phyloP scores from a whole-genome alignment of 176 grass and related monocot genomes.

The Avena eriantha region DNA sequence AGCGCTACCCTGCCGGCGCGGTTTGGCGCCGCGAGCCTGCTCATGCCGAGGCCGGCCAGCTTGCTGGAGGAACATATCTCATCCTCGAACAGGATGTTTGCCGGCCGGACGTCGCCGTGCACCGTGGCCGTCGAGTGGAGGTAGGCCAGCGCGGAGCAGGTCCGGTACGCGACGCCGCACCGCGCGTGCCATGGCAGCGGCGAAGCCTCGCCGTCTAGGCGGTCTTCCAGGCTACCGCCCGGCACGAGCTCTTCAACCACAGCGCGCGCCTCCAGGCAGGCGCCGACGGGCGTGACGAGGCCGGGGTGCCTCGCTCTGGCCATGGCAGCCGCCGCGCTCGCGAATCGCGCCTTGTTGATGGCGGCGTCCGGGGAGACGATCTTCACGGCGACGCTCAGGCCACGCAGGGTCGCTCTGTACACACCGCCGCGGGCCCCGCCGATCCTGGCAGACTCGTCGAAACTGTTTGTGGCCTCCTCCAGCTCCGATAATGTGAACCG shows the following conservation, averaged over 20 bases:
- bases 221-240: constrained; percentile 60
- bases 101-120: constrained; percentile 64
- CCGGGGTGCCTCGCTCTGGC: constrained; percentile 43
- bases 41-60: constrained; percentile 49
- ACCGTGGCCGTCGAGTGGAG: constrained; percentile 55
- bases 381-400: constrained; percentile 56
- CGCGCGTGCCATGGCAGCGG: constrained; percentile 59
- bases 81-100: constrained; percentile 56
- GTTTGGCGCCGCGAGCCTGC: not conserved
- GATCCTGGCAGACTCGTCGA: constrained; percentile 58
- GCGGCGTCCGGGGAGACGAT: constrained; percentile 42
- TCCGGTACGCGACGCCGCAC: constrained; percentile 43
- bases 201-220: constrained; percentile 33
- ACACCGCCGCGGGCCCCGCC: constrained; percentile 11
- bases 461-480: constrained; percentile 48
- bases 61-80: constrained; percentile 33
- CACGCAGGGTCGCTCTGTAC: constrained; percentile 47
- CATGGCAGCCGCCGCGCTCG: constrained; percentile 38
- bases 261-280: constrained; percentile 59
- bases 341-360: constrained; percentile 45
- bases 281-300: constrained; percentile 47
- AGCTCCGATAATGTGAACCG: constrained; percentile 50
- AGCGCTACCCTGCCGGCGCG: not conserved
- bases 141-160: constrained; percentile 53
- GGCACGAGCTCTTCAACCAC: constrained; percentile 58